phyloP scores from a whole-genome alignment of 352 stramenopile species.

The Globisporangium radiosum region DNA sequence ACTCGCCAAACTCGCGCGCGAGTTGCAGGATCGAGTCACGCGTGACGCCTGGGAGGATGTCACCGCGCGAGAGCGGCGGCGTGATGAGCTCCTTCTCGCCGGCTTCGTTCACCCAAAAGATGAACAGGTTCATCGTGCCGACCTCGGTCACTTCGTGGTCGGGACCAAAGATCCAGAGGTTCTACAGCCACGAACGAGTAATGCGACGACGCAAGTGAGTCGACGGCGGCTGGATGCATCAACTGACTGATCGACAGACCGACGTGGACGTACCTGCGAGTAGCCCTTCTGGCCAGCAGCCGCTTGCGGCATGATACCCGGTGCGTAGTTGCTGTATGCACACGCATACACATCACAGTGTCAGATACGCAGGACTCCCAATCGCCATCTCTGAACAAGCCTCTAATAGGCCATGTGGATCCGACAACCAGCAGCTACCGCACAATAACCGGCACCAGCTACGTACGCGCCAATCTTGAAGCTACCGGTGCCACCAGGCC shows the following conservation, averaged over 20 bases:
- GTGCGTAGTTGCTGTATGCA: constrained; percentile 65
- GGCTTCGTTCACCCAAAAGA: constrained; percentile 92
- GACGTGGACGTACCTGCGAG: constrained; percentile 26
- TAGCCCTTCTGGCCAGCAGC: constrained; percentile 83
- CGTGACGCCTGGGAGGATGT: constrained; percentile 97
- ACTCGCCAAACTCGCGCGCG: constrained; percentile 86
- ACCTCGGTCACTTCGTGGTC: constrained; percentile 88
- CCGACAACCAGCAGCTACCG: too few species aligned
- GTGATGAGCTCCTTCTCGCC: constrained; percentile 94
- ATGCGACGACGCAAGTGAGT: too few species aligned
- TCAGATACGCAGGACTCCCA: too few species aligned
- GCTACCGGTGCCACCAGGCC: constrained; percentile 92
- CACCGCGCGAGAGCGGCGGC: constrained; percentile 88
- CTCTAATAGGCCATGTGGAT: too few species aligned
- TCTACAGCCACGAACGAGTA: too few species aligned
- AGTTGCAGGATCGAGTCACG: constrained; percentile 94
- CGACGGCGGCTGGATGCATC: too few species aligned
- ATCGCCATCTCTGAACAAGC: too few species aligned
- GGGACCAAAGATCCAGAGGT: constrained; percentile 94
- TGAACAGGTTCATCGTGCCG: constrained; percentile 98
- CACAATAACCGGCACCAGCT: too few species aligned
- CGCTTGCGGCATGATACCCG: constrained; percentile 89
- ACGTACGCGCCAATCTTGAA: constrained; percentile 89
- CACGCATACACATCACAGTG: not conserved
- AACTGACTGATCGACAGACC: too few species aligned